phyloP scores from a whole-genome alignment of 371 early-diverging fungal genomes.

The Entomophthora muscae region DNA sequence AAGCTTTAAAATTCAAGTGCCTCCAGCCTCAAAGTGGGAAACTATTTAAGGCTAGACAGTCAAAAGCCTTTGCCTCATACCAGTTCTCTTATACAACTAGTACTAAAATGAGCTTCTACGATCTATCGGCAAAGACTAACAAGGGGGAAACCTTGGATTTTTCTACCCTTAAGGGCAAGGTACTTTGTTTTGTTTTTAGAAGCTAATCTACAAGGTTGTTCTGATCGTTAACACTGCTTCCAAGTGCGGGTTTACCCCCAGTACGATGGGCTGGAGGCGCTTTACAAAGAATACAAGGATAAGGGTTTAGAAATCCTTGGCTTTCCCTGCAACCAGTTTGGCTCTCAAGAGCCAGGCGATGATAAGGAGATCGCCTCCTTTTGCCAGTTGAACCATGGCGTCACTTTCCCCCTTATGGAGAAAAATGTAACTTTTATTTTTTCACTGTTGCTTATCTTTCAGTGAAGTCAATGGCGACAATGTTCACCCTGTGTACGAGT shows the following conservation, averaged over 20 bases:
- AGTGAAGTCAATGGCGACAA: conserved; percentile 66
- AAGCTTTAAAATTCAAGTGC: no score
- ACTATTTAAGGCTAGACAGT: no score
- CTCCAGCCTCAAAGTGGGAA: no score
- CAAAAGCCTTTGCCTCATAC: no score
- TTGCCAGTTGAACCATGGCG: conserved; percentile 45
- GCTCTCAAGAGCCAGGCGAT: conserved; percentile 44
- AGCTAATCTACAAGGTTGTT: conserved; percentile 57
- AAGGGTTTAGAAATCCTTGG: conserved; percentile 54
- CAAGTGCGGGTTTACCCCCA: conserved; percentile 86
- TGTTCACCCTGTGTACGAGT: conserved; percentile 51
- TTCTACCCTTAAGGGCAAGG: conserved; percentile 1
- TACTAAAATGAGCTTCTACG: conserved; percentile 2
- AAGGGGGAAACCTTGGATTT: background rate
- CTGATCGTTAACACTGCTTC: conserved; percentile 91
- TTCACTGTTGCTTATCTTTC: no score
- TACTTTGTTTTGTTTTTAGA: background rate
- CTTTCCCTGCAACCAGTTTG: conserved; percentile 86
- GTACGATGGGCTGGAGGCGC: conserved; percentile 58
- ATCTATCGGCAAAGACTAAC: conserved; percentile 2
- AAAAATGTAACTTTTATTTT: conserved; percentile 40
- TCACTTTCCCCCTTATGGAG: conserved; percentile 69
- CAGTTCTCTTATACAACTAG: no score
- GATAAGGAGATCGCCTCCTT: conserved; percentile 44
- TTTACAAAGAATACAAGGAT: conserved; percentile 66